These are phyloP conservation scores for Sesbania bispinosa DNA, from an alignment of 306 rosid genomes.

Conservation along the genomic window DNA sequence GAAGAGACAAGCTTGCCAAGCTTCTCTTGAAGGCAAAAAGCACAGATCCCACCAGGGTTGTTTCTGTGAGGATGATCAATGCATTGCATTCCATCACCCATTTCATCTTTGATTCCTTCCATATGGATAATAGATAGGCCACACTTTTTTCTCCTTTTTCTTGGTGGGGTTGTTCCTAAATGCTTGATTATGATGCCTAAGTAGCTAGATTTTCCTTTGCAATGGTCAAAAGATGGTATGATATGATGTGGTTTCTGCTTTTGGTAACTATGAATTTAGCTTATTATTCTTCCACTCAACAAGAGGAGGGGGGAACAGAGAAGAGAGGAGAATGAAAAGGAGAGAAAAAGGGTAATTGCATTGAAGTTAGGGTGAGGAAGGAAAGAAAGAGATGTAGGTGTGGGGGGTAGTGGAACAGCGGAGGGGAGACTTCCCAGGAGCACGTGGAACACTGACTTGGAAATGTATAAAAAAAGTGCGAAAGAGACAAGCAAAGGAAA, in stretches of 20 bases:
- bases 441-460: conserved; percentile 60
- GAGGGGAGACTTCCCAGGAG: conserved; percentile 40
- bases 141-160: background rate
- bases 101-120: conserved; percentile 40
- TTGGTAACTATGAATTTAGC: background rate
- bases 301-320: background rate
- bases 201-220: background rate
- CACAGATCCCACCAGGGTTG: conserved; percentile 83
- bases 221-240: too few species aligned
- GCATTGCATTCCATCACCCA: conserved; percentile 78
- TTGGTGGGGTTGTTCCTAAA: background rate
- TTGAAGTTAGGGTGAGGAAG: background rate
- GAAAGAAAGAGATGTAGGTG: background rate
- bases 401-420: background rate
- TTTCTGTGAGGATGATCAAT: conserved; percentile 60
- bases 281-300: too few species aligned
- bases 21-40: conserved; percentile 87
- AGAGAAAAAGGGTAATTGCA: background rate
- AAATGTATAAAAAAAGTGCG: conserved; percentile 2
- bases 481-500: conserved; percentile 28
- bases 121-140: conserved; percentile 17
- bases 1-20: conserved; percentile 84
- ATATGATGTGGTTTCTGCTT: background rate
- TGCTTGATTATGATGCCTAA: background rate
- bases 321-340: background rate